A percentile compares a stretch with the other conserved stretches of the same genome.
Conservation (phyloP, 768 basidiomycete species). For the Clavaria fumosa region DNA sequence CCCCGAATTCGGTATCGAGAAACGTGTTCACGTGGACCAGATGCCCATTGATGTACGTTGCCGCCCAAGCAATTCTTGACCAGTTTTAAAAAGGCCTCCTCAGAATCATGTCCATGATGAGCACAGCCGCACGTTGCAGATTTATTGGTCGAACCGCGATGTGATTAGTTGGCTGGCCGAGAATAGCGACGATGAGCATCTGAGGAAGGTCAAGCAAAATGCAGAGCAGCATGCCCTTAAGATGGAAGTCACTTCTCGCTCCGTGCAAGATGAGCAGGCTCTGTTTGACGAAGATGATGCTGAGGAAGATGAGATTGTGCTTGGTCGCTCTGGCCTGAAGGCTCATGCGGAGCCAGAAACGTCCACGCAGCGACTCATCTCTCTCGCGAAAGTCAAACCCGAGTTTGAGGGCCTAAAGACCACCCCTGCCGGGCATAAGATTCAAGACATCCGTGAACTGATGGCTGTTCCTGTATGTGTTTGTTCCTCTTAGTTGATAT, state of each 20-base stretch:
- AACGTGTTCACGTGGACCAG: conserved; percentile 95
- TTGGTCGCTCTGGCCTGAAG: conserved; percentile 37
- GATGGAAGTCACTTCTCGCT: conserved; percentile 81
- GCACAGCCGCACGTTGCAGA: conserved; percentile 79
- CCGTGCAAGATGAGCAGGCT: conserved; percentile 74
- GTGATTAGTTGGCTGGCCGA: conserved; percentile 93
- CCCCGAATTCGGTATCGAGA: conserved; percentile 97
- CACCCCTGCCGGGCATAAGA: conserved; percentile 69
- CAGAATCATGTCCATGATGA: conserved; percentile 96
- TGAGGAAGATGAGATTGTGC: conserved; percentile 70
- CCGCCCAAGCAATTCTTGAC: background rate
- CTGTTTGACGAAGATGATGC: conserved; percentile 81
- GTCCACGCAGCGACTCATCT: conserved; percentile 65
- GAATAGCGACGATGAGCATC: conserved; percentile 89
- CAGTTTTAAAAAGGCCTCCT: conserved; percentile 8
- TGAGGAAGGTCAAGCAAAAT: conserved; percentile 87
- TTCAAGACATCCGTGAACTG: conserved; percentile 88
- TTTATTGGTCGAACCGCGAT: conserved; percentile 92
- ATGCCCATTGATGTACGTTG: conserved; percentile 87
- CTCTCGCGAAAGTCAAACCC: conserved; percentile 59
- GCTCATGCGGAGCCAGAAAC: conserved; percentile 30
- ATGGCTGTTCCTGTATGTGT: conserved; percentile 80
- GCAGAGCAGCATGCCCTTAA: conserved; percentile 83
- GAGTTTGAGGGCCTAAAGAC: conserved; percentile 72
- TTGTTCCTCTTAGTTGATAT: background rate